These are phyloP conservation scores for Mortierella sp. DNA, from an alignment of 371 early-diverging fungal genomes.

Conservation along the genomic window DNA sequence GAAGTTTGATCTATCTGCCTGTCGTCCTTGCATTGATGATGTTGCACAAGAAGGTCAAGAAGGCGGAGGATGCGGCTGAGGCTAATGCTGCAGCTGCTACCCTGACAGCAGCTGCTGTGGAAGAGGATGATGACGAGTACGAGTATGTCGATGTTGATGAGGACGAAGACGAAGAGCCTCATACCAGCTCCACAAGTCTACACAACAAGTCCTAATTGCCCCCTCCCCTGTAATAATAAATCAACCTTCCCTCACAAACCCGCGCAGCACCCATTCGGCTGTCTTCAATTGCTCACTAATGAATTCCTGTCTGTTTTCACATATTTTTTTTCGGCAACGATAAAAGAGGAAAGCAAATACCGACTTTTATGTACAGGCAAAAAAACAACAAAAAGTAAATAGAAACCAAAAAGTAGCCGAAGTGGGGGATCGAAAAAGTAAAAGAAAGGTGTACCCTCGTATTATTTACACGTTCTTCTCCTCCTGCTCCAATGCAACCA, in stretches of 20 bases:
- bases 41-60: conserved; percentile 79
- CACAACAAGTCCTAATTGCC: conserved; percentile 12
- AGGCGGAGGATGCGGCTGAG: conserved; percentile 10
- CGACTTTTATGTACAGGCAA: conserved; percentile 11
- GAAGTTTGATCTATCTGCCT: conserved; percentile 90
- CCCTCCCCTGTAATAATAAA: background rate
- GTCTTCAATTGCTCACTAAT: conserved; percentile 3
- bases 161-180: conserved; percentile 38
- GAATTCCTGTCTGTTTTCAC: background rate
- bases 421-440: background rate
- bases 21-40: conserved; percentile 88
- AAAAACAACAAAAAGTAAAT: conserved; percentile 12
- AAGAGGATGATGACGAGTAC: conserved; percentile 57
- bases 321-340: conserved; percentile 7
- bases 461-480: conserved; percentile 29
- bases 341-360: conserved; percentile 9
- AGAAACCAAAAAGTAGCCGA: background rate
- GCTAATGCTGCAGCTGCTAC: conserved; percentile 5
- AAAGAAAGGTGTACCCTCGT: background rate
- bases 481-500: conserved; percentile 30
- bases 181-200: conserved; percentile 10
- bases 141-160: conserved; percentile 54
- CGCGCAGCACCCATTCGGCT: too few relatives aligned
- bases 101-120: background rate
- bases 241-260: too few relatives aligned